phyloP scores from a whole-genome alignment of 2,329 filamentous ascomycete species.

The Fusarium sulawesiense region DNA sequence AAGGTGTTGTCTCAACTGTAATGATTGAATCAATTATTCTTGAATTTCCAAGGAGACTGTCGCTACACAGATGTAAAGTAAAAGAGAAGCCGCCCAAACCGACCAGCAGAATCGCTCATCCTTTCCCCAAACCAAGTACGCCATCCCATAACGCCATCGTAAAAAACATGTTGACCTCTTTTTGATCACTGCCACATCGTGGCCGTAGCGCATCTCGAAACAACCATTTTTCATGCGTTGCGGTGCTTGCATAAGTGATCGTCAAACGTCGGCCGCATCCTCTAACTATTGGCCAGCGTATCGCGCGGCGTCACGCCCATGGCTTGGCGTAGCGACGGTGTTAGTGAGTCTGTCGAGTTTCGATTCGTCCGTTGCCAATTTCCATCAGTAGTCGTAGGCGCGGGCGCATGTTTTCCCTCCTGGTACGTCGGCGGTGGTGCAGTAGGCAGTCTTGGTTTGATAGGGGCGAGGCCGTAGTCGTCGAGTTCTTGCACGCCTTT shows the following conservation, averaged over 20 bases:
- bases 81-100: constrained; percentile 1
- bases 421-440: constrained; percentile 34
- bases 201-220: constrained; percentile 16
- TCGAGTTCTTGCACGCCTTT: constrained; percentile 45
- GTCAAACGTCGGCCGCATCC: background rate
- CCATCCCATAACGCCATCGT: constrained; percentile 29
- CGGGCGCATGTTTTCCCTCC: constrained; percentile 3
- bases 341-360: constrained; percentile 39
- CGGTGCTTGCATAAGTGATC: constrained; percentile 24
- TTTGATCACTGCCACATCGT: background rate
- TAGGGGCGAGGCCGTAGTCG: constrained; percentile 41
- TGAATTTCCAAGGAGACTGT: constrained; percentile 14
- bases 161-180: constrained; percentile 1
- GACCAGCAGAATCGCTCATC: constrained; percentile 20
- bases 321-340: constrained; percentile 42
- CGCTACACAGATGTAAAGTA: constrained; percentile 15
- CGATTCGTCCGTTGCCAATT: constrained; percentile 18
- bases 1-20: too few species aligned
- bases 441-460: constrained; percentile 25
- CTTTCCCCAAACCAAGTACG: constrained; percentile 11
- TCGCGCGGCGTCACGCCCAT: constrained; percentile 40
- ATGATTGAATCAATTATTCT: background rate
- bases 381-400: constrained; percentile 4
- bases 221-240: constrained; percentile 1
- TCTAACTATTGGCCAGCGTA: constrained; percentile 26